Percentiles rank a stretch among this genome's conserved stretches.
phyloP scores from a whole-genome alignment of 148 eudicot species.

The Silene uniflora region DNA sequence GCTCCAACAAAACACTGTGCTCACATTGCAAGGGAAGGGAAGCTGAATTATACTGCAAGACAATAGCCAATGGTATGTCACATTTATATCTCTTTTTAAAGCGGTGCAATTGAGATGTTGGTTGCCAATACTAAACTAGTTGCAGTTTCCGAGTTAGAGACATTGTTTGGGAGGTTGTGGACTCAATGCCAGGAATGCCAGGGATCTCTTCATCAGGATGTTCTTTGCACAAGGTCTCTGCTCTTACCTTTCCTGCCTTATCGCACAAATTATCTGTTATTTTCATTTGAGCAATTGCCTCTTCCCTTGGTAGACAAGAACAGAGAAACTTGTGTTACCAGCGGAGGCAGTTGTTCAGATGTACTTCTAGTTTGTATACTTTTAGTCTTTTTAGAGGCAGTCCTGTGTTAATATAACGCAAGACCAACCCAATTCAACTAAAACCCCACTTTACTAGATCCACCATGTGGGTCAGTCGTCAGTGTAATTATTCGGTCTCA shows the following conservation, averaged over 20 bases:
- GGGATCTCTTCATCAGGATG: conserved; percentile 99
- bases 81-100: conserved; percentile 7
- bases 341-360: too few relatives aligned
- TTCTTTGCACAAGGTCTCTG: conserved; percentile 86
- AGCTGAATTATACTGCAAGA: conserved; percentile 94
- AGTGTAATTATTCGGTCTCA: neutral
- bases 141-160: conserved; percentile 89
- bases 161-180: conserved; percentile 92
- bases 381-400: neutral
- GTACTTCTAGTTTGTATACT: too few relatives aligned
- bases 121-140: conserved; percentile 15
- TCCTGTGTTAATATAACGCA: neutral
- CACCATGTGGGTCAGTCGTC: too few relatives aligned
- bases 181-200: conserved; percentile 99
- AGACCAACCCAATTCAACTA: too few relatives aligned
- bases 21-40: conserved; percentile 97
- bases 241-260: neutral
- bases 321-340: too few relatives aligned
- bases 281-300: conserved; percentile 1
- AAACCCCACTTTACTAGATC: too few relatives aligned
- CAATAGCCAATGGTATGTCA: conserved; percentile 66
- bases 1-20: conserved; percentile 67
- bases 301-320: neutral
- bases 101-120: neutral
- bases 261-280: neutral